Percentiles rank a stretch among this genome's conserved stretches.
phyloP scores from a whole-genome alignment of 2,329 filamentous ascomycete genomes.

The Colletotrichum liaoningense region DNA sequence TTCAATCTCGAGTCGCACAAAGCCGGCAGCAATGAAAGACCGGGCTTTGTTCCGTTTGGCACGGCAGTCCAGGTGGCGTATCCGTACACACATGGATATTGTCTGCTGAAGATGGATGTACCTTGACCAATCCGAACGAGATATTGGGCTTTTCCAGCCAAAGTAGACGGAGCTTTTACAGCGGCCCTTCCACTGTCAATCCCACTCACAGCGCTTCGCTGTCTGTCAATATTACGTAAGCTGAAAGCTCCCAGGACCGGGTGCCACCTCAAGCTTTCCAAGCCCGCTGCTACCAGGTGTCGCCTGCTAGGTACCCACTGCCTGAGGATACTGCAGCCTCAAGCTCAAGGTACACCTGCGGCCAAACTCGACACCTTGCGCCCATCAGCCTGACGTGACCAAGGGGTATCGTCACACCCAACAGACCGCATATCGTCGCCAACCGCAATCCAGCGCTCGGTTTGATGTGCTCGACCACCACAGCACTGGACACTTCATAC shows the following conservation, averaged over 20 bases:
- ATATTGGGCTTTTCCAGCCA: background rate
- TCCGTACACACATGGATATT: background rate
- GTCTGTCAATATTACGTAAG: background rate
- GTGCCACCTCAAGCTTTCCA: background rate
- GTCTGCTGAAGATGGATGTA: background rate
- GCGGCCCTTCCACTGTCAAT: background rate
- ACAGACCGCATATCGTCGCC: conserved; percentile 38
- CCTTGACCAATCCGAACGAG: background rate
- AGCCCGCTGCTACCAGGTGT: background rate
- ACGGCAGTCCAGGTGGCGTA: background rate
- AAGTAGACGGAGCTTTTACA: background rate
- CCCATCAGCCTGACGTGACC: conserved; percentile 22
- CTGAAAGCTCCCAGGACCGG: background rate
- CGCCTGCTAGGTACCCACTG: background rate
- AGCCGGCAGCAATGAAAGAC: conserved; percentile 7
- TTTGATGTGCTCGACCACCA: conserved; percentile 10
- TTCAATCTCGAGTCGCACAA: conserved; percentile 18
- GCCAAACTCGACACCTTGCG: conserved; percentile 28
- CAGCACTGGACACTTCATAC: conserved; percentile 1
- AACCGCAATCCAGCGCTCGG: conserved; percentile 36
- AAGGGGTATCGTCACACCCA: conserved; percentile 15
- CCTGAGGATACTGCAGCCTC: conserved; percentile 23
- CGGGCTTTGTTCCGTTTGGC: conserved; percentile 18
- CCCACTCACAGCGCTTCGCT: background rate
- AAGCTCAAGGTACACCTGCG: background rate